Evolutionary conservation across 768 basidiomycete genomes (phyloP).

Genomic region (Tricholoma saponaceum): DNA sequence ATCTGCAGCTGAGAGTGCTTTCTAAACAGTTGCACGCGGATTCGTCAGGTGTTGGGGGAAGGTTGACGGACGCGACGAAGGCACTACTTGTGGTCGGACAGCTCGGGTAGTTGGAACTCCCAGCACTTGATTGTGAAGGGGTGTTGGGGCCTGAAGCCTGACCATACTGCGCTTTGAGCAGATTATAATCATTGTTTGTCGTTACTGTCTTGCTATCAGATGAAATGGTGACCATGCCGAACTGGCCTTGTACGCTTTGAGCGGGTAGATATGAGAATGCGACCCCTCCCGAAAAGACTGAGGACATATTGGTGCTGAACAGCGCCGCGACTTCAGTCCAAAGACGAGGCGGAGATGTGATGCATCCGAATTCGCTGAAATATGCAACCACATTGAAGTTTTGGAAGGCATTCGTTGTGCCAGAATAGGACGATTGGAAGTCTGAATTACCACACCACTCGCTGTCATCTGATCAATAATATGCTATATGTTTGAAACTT

Average conservation of each 20-base stretch:
- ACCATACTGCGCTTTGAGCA: conserved; percentile 59
- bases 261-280: conserved; percentile 93
- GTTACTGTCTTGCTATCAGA: conserved; percentile 63
- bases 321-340: conserved; percentile 81
- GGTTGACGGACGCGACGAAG: conserved; percentile 59
- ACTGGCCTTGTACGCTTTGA: conserved; percentile 62
- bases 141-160: conserved; percentile 55
- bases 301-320: conserved; percentile 67
- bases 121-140: conserved; percentile 40
- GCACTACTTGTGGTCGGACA: conserved; percentile 64
- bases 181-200: conserved; percentile 61
- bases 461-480: conserved; percentile 33
- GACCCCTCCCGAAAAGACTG: conserved; percentile 84
- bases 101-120: conserved; percentile 48
- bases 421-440: conserved; percentile 53
- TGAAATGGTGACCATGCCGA: conserved; percentile 82
- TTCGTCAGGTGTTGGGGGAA: conserved; percentile 84
- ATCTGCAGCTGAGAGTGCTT: conserved; percentile 65
- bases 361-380: conserved; percentile 87
- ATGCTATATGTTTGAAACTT: neutral
- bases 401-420: conserved; percentile 49
- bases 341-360: conserved; percentile 52
- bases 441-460: conserved; percentile 77
- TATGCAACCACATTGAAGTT: conserved; percentile 78
- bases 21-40: conserved; percentile 76